phyloP scores from a whole-genome alignment of 2,329 filamentous ascomycete species.

The Fusarium tanahbumbuense region DNA sequence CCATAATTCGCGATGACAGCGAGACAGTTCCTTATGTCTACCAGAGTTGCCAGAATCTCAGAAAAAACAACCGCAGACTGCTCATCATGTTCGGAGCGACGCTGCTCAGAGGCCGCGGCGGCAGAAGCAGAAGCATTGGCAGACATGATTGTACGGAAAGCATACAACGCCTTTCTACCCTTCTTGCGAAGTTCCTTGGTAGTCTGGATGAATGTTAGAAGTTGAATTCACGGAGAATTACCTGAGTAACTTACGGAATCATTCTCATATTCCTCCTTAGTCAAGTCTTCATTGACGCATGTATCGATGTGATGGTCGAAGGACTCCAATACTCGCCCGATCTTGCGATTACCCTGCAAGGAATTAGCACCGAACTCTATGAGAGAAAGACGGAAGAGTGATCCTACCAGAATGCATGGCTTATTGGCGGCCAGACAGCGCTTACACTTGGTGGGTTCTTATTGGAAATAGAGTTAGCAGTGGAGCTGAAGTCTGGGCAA shows the following conservation, averaged over 20 bases:
- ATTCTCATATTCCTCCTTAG: background rate
- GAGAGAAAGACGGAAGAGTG: background rate
- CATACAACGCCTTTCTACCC: background rate
- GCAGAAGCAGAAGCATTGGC: background rate
- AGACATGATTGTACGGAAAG: background rate
- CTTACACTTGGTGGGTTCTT: accelerated
- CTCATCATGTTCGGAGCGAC: accelerated
- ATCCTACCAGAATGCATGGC: background rate
- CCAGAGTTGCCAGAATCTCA: accelerated
- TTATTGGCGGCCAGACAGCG: accelerated
- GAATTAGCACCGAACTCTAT: accelerated
- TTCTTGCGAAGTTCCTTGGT: background rate
- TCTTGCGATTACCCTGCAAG: background rate
- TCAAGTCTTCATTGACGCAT: too few relatives aligned
- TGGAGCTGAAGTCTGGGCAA: background rate
- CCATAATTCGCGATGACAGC: too few relatives aligned
- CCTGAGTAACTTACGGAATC: background rate
- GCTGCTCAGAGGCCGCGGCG: background rate
- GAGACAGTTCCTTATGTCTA: background rate
- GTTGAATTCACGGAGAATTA: accelerated
- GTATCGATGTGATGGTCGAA: too few relatives aligned
- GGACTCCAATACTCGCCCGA: background rate
- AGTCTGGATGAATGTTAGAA: background rate
- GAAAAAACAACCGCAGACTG: accelerated
- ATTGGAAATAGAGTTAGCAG: background rate